Base-by-base conservation (phyloP, 768 basidiomycete genomes). In the Lactarius sp. region DNA sequence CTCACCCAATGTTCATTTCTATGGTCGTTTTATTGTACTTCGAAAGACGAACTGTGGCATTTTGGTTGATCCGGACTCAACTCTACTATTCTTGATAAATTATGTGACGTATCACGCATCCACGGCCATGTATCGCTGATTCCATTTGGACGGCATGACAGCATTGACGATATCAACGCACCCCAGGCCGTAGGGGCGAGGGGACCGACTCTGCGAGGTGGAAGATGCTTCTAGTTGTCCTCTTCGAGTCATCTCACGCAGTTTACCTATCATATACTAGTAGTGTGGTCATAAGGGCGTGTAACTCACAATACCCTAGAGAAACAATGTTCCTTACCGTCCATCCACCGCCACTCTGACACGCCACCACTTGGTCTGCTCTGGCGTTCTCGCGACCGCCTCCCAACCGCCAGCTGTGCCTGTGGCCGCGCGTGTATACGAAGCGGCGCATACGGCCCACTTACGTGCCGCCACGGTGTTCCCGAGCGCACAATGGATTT, bases 361-460 rank as follows among this genome's bases (percentile, higher is more conserved):
- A n/a, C 52, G 31, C 62, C 62, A 64, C 58, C 62, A 54, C 14
- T 39, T 16, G 3, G 65, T 66, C 56, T 49, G 46, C 27, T 62
- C 60, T 1, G 61, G 65, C 6, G 51, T 44, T 18, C 55, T 51
- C 54, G 60, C 60, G 9, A 62, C 65, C 9, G 54, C 65, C 18
- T 52, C 65, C 65, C 61, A 66, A 10, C 56, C 65, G 10, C 65
- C 60, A 14, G 62, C 65, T 6, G 47, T 46, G 36, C 64, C 64
- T 18, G 61, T 66, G 18, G 51, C 61, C 1, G 60, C 65, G 33
- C 53, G 52, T 36, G 54, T 31, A 31, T 56, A 52, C 52, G 61
- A 56, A 13, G 56, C 60, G n/a, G 65, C 65, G 27, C 60, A 56
- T 18, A 56, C 50, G 18, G 61, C 65, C 60, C 60, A 66, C 50